Percentiles rank a stretch among this genome's conserved stretches.
Conservation (phyloP, 2,329 filamentous ascomycete genomes). For the Trichothecium sympodiale region DNA sequence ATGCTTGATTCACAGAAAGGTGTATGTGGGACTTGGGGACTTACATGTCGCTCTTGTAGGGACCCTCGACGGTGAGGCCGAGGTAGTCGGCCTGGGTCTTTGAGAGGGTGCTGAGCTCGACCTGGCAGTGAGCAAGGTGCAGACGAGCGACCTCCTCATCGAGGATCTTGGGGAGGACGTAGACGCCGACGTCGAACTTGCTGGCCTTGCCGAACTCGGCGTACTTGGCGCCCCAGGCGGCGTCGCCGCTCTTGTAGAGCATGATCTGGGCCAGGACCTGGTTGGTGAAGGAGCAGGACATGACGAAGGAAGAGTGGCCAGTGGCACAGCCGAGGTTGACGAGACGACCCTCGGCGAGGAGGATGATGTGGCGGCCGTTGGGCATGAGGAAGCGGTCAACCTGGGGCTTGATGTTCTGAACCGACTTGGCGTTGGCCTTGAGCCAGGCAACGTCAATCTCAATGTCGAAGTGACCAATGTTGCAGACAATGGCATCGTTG, state of each 20-base stretch:
- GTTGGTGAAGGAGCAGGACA: conserved; percentile 99
- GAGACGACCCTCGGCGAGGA: conserved; percentile 94
- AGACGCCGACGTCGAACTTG: conserved; percentile 86
- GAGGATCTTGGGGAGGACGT: conserved; percentile 91
- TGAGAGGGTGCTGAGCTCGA: conserved; percentile 80
- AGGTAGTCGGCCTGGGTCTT: conserved; percentile 90
- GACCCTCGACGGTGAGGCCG: conserved; percentile 72
- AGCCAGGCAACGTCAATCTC: conserved; percentile 99
- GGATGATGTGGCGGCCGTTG: conserved; percentile 90
- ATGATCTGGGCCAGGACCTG: conserved; percentile 99
- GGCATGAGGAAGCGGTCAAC: conserved; percentile 96
- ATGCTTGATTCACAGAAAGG: background rate
- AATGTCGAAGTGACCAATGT: conserved; percentile 99
- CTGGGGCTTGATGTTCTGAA: conserved; percentile 99
- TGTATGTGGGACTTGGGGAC: conserved; percentile 13
- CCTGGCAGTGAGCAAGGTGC: conserved; percentile 88
- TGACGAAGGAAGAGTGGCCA: conserved; percentile 98
- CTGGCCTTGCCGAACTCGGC: conserved; percentile 87
- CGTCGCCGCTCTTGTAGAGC: conserved; percentile 87
- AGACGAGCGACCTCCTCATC: conserved; percentile 97
- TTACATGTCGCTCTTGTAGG: conserved; percentile 93
- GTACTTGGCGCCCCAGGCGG: conserved; percentile 85
- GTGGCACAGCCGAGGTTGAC: conserved; percentile 99
- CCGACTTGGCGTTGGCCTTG: conserved; percentile 88
- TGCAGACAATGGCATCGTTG: conserved; percentile 99